Evolutionary conservation across 106 monocot species (phyloP), one percentile per base, ranked within the genome.

Genomic region (Phalaenopsis aphrodite): DNA sequence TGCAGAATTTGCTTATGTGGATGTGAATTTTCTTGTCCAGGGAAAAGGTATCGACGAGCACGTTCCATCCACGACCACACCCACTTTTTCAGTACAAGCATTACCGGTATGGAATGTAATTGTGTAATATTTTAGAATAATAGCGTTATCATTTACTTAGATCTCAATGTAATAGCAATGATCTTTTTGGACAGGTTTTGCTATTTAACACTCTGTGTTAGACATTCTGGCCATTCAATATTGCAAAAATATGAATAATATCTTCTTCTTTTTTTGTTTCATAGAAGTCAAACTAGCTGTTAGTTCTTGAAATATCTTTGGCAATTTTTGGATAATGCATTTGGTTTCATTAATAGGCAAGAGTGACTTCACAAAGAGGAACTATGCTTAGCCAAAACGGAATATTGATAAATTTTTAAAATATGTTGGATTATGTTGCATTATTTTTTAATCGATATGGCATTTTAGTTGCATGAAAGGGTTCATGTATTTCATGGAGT

Each of bases 31-130:
- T 48, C 17, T 76, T 76, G 8, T 48, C 8, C 49, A 99, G 99
- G 99, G 52, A 36, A 11, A 90, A 88, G 78, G 58, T 91, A 67
- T 87, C 99, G 5, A 83, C 78, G 8, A 93, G 86, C 84, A 89
- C 91, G 11, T 99, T 91, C 58, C 88, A 88, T 78, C 91, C 99
- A 78, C 84, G 90, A 84, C 88, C 95, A 55, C 85, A 84, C 0
- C 86, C 99, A 55, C 99, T 99, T 84, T 99, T 99, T 83, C 99
- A 99, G 78, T 99, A 99, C 72, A 89, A 93, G 73, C 84, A 93
- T 74, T 99, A 99, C 84, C 91, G 99, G 99, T 99, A 87, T 79
- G 66, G 79, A 61, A 61, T 61, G 21, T 4, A 61, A n/a, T n/a
- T 14, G 61, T n/a, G 3, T 61, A 61, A 61, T 61, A 61, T 61